A percentile compares a stretch with the other conserved stretches of the same genome.
phyloP scores from a whole-genome alignment of 2,329 filamentous ascomycete species.

The Sarocladiaceae sp. region DNA sequence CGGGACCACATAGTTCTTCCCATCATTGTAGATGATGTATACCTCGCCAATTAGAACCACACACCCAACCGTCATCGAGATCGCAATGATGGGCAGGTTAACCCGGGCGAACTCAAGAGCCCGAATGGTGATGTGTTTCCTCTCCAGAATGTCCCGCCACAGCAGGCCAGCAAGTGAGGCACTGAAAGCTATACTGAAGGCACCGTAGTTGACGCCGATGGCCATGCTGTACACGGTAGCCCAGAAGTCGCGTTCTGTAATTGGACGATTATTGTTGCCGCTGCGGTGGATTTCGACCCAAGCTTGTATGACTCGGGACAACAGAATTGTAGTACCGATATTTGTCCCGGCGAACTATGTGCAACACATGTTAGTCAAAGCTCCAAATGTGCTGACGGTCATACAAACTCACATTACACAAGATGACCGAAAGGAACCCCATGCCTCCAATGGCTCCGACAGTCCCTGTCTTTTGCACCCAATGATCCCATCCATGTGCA shows the following conservation, averaged over 20 bases:
- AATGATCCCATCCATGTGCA: conserved; percentile 69
- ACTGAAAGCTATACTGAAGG: conserved; percentile 69
- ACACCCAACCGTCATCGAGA: conserved; percentile 62
- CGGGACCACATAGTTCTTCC: background rate
- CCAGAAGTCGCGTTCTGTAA: conserved; percentile 66
- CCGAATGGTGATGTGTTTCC: conserved; percentile 64
- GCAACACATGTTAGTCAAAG: conserved; percentile 8
- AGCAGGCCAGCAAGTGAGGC: conserved; percentile 67
- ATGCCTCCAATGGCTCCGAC: conserved; percentile 67
- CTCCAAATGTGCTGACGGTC: background rate
- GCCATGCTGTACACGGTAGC: conserved; percentile 72
- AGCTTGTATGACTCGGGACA: conserved; percentile 65
- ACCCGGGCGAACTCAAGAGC: conserved; percentile 62
- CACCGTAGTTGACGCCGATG: conserved; percentile 69
- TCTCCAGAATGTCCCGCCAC: conserved; percentile 65
- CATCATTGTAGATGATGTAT: conserved; percentile 40
- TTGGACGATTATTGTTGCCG: conserved; percentile 37
- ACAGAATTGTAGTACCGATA: conserved; percentile 70
- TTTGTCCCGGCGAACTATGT: conserved; percentile 70
- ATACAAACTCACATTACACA: conserved; percentile 63
- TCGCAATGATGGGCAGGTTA: conserved; percentile 67
- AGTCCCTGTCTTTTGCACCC: conserved; percentile 65
- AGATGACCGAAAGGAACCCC: conserved; percentile 65
- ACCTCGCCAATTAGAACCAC: conserved; percentile 59
- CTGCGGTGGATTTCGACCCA: conserved; percentile 52